Evolutionary conservation across 208 protist species (phyloP).

Genomic region (Acanthamoeba royreba): DNA sequence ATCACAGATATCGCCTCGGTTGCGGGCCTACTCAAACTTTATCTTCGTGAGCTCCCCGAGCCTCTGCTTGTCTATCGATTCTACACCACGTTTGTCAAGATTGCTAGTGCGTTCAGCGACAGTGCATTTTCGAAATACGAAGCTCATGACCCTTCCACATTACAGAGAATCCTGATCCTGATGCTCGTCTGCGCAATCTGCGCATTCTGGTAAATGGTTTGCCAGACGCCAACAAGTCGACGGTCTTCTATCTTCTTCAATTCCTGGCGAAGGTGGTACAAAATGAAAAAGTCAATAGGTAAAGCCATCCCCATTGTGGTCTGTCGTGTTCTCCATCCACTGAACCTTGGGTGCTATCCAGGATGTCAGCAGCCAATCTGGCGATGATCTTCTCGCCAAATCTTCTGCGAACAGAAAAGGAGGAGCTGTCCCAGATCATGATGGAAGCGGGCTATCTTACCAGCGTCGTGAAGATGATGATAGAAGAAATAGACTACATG

Average conservation of each 20-base stretch:
- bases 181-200: not conserved
- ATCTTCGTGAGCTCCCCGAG: not conserved
- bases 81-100: constrained; percentile 4
- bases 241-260: not conserved
- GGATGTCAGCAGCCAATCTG: not conserved
- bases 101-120: not conserved
- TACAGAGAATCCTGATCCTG: not conserved
- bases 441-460: not conserved
- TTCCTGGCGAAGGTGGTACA: not conserved
- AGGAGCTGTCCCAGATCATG: not conserved
- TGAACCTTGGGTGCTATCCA: not conserved
- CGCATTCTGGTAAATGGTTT: not conserved
- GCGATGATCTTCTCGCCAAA: constrained; percentile 20
- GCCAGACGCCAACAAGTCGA: not conserved
- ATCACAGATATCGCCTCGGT: not conserved
- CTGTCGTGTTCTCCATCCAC: not conserved
- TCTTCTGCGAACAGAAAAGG: not conserved
- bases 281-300: not conserved
- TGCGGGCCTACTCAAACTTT: not conserved
- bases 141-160: not conserved
- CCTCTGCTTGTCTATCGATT: not conserved
- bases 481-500: not conserved
- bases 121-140: not conserved
- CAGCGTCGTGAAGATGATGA: not conserved
- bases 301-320: not conserved